Evolutionary conservation across 2,329 filamentous ascomycete genomes (phyloP), one percentile per base, ranked within the genome.

Genomic region (Pezicula neosporulosa): DNA sequence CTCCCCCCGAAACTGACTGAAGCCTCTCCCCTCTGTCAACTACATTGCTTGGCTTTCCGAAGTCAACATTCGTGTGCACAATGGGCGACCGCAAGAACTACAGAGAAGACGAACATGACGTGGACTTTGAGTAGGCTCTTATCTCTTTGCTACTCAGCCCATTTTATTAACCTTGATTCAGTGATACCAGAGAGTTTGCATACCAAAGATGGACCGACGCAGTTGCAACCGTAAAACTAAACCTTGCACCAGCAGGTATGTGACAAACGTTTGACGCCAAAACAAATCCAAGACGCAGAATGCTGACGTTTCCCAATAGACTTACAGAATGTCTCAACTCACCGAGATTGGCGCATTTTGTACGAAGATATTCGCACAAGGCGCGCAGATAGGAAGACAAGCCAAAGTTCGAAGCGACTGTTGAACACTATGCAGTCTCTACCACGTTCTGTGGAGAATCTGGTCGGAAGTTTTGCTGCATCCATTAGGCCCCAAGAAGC

Each of bases 111-210:
- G 56, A 58, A 48, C 30, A 56, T 27, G 51, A 54, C 37, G 46
- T 58, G n/a, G 51, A 58, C 42, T 58, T 58, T 36, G 47, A 36
- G 56, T 56, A 50, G 33, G 43, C 24, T 45, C 10, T 8, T 47
- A 13, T 10, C 12, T 13, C 13, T 21, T 39, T 12, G 15, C n/a
- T 24, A 24, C 24, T 24, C n/a, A n/a, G n/a, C n/a, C n/a, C n/a
- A 49, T 10, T 33, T 3, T 8, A 13, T 46, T 38, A 39, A n/a
- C 35, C 41, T 38, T 9, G 6, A 46, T 36, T 16, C 10, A 58
- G 56, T 53, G 56, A 58, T 35, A 54, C 49, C 16, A 56, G 52
- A 18, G 30, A 33, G 9, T 55, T 55, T 42, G 52, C 49, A 3
- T 51, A 47, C 35, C 35, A 48, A 44, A 47, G 52, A 52, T 60